Conservation (phyloP, 129 eudicot species). For the Pittosporum tobira region DNA sequence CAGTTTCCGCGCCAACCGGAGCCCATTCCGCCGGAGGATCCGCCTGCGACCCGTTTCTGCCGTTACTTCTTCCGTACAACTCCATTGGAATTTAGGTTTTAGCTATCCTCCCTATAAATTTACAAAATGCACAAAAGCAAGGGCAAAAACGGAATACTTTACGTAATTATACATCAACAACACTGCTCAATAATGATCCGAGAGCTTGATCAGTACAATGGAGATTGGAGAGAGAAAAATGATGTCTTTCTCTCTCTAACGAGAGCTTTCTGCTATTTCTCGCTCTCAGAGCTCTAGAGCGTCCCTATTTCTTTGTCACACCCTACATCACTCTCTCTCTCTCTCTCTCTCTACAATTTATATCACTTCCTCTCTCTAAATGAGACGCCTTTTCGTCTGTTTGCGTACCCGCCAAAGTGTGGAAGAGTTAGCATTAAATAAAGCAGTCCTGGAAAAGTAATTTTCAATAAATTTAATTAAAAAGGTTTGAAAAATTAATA, state of each 20-base stretch:
- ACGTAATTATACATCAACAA: not conserved
- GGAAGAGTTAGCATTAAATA: not conserved
- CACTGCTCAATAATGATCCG: slow-evolving; percentile 4
- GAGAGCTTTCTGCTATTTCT: not conserved
- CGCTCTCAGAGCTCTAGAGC: too few species aligned
- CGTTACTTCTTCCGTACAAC: slow-evolving; percentile 60
- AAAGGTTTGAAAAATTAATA: not conserved
- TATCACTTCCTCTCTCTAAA: slow-evolving; percentile 6
- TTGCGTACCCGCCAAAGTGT: slow-evolving; percentile 38
- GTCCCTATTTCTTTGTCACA: not conserved
- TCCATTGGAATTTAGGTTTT: slow-evolving; percentile 41
- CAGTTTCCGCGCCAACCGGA: slow-evolving; percentile 42
- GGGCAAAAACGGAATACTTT: slow-evolving; percentile 12
- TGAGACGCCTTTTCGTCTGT: slow-evolving; percentile 18
- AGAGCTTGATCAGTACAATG: slow-evolving; percentile 9
- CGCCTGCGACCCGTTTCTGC: slow-evolving; percentile 32
- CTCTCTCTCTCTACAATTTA: not conserved
- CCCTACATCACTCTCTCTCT: not conserved
- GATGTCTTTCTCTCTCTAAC: not conserved
- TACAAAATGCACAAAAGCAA: not conserved
- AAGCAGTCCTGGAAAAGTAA: not conserved
- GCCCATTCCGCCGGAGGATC: slow-evolving; percentile 61
- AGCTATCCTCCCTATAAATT: not conserved
- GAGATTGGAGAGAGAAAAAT: not conserved
- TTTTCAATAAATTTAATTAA: too few species aligned